Evolutionary conservation across 2,329 filamentous ascomycete species (phyloP), one percentile per base, ranked within the genome.

Genomic region (Colletotrichum sp.): DNA sequence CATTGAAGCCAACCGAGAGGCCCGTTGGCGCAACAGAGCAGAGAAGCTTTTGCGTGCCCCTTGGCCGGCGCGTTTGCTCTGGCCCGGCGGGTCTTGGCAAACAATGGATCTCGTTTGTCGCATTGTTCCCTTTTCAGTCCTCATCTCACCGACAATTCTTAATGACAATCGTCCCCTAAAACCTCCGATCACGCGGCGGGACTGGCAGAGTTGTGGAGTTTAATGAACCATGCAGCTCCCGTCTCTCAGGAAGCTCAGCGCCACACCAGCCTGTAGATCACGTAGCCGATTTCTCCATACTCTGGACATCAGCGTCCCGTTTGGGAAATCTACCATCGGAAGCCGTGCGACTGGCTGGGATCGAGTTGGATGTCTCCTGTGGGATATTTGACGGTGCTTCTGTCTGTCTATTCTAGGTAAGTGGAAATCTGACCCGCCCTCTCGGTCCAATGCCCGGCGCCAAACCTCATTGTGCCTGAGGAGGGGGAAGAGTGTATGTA

Each of bases 251-350:
- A 57, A 26, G 57, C 62, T 72, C 28, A 24, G 69, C 59, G 59
- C 65, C 44, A 62, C 73, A 59, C 49, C 70, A 65, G 34, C 64
- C 69, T 55, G 57, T 18, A 60, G 73, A 73, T 72, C 73, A 10
- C 65, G 28, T 21, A n/a, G 39, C 57, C 21, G 59, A 34, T 24
- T 69, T 73, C 59, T 68, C 63, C 63, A 64, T 60, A 36, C 36
- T 44, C 6, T 64, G 64, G 32, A 44, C 36, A 60, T 69, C 70
- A 64, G 32, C 32, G 34, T 75, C 64, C 55, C 57, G 15, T 70
- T 70, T 21, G 32, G 55, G 68, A 26, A 71, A n/a, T 57, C 69
- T 28, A 24, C 59, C n/a, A 63, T 59, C 63, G 63, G n/a, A 57
- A 72, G 18, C 39, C 15, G 63, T 36, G 65, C 59, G 59, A 39